These are phyloP conservation scores for Penicillium sp. DNA, from an alignment of 2,329 filamentous ascomycete species.

Conservation along the genomic window DNA sequence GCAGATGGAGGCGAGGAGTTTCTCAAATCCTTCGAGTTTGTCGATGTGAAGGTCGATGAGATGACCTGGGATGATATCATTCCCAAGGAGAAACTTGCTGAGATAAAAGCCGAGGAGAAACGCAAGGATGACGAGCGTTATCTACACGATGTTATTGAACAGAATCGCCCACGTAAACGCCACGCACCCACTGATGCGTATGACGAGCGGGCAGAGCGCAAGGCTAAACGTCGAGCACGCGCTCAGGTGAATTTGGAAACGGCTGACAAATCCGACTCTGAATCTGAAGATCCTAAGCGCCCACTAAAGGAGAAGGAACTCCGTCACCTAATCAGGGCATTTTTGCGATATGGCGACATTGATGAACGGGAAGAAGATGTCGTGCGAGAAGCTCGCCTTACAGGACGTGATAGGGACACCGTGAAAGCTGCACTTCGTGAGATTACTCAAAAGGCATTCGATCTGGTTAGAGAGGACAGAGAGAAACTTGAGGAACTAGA, in stretches of 20 bases:
- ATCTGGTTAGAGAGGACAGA: conserved; percentile 70
- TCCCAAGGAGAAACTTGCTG: conserved; percentile 83
- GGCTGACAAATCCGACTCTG: conserved; percentile 66
- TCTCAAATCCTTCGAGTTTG: conserved; percentile 83
- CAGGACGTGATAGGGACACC: conserved; percentile 75
- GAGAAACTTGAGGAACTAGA: conserved; percentile 61
- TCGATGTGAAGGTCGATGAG: conserved; percentile 89
- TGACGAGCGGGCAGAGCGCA: conserved; percentile 58
- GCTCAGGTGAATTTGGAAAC: conserved; percentile 63
- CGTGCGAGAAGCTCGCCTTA: conserved; percentile 77
- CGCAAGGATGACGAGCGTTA: conserved; percentile 78
- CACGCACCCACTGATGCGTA: conserved; percentile 55
- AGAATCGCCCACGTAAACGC: conserved; percentile 75
- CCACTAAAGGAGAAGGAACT: conserved; percentile 90
- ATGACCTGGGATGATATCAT: conserved; percentile 99
- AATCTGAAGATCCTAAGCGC: conserved; percentile 74
- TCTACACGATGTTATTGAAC: conserved; percentile 74
- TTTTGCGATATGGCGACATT: conserved; percentile 85
- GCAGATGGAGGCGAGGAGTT: conserved; percentile 97
- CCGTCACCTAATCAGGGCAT: conserved; percentile 83
- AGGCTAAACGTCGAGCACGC: conserved; percentile 66
- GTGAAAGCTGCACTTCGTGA: conserved; percentile 72
- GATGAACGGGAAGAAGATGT: conserved; percentile 86
- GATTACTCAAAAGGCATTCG: conserved; percentile 67
- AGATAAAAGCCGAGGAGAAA: conserved; percentile 85